Evolutionary conservation across 2,329 filamentous ascomycete species (phyloP).

Genomic region (Colletotrichum tropicale): DNA sequence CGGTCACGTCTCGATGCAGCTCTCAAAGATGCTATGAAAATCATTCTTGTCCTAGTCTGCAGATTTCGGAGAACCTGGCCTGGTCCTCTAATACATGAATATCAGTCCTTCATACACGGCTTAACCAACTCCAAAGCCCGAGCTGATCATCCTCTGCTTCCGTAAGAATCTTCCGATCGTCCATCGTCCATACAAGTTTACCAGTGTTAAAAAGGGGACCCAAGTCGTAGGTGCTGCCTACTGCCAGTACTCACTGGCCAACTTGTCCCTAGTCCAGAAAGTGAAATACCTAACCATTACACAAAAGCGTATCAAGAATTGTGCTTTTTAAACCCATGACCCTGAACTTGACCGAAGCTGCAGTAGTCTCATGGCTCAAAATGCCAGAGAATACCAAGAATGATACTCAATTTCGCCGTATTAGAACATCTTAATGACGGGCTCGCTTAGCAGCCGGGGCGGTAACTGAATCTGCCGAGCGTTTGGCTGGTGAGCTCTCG

Average conservation of each 20-base stretch:
- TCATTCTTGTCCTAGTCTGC: constrained; percentile 8
- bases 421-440: constrained; percentile 29
- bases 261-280: background rate
- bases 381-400: background rate
- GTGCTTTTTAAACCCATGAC: background rate
- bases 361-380: background rate
- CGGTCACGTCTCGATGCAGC: background rate
- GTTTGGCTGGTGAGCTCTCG: background rate
- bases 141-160: background rate
- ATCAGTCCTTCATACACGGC: constrained; percentile 1
- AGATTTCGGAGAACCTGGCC: background rate
- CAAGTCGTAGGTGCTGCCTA: background rate
- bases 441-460: constrained; percentile 37
- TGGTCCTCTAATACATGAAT: background rate
- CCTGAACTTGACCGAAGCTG: background rate
- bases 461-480: constrained; percentile 24
- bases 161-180: background rate
- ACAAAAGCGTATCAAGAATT: constrained; percentile 19
- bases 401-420: background rate
- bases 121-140: background rate
- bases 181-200: background rate
- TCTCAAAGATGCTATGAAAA: background rate
- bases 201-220: background rate
- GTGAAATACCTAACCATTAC: constrained; percentile 15
- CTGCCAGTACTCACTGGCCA: background rate